Conservation (phyloP, 73 alveolate species). For the Symbiodinium natans region DNA sequence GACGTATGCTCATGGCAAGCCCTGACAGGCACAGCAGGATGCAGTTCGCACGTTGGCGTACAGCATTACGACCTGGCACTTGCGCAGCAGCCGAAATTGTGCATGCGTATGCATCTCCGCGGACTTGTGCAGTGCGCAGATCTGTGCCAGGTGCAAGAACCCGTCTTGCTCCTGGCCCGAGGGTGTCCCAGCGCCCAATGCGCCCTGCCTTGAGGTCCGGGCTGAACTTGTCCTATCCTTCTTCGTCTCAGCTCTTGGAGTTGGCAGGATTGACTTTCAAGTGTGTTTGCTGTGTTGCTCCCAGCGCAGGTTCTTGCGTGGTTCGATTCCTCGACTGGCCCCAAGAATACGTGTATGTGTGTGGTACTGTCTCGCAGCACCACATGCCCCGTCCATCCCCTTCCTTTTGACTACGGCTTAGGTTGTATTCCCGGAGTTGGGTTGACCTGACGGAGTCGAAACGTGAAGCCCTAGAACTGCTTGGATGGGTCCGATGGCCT, state of each 20-base stretch:
- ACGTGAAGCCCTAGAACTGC: constrained; percentile 62
- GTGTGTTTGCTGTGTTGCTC: too few species aligned
- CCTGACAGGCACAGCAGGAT: constrained; percentile 62
- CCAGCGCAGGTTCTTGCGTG: constrained; percentile 42
- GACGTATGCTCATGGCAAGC: too few species aligned
- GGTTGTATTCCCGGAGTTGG: constrained; percentile 80
- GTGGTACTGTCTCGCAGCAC: too few species aligned
- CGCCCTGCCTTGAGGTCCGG: constrained; percentile 60
- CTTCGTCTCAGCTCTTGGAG: background rate
- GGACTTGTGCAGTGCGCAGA: background rate
- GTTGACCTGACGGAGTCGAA: constrained; percentile 80
- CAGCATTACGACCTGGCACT: constrained; percentile 87
- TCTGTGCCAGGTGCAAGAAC: constrained; percentile 53
- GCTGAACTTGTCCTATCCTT: background rate
- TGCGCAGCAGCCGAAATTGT: background rate
- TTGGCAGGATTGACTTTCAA: background rate
- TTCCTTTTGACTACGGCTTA: background rate
- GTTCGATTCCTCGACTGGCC: constrained; percentile 77
- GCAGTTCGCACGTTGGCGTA: constrained; percentile 86
- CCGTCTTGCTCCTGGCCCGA: constrained; percentile 78
- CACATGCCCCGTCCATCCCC: too few species aligned
- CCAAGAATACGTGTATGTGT: background rate
- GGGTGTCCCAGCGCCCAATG: constrained; percentile 62
- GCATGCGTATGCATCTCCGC: background rate
- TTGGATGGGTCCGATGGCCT: constrained; percentile 60